A percentile compares a stretch with the other conserved stretches of the same genome.
Evolutionary conservation across 208 protist species (phyloP).

Genomic region (Acanthamoeba triangularis): DNA sequence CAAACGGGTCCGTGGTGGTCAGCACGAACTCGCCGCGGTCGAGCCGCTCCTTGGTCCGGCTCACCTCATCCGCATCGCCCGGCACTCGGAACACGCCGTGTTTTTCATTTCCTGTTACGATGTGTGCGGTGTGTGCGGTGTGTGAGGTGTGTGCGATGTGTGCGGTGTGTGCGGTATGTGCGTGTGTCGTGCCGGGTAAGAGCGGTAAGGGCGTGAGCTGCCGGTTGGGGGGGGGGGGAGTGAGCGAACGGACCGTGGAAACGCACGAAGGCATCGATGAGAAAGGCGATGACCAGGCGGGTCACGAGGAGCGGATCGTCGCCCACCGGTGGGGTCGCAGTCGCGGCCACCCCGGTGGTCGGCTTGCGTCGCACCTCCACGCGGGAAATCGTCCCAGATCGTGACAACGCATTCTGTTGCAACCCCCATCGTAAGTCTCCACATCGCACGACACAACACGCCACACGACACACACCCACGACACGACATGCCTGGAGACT

Average conservation of each 20-base stretch:
- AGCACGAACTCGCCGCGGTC: neutral
- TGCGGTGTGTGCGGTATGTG: too few relatives aligned
- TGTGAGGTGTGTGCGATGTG: too few relatives aligned
- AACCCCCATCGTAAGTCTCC: too few relatives aligned
- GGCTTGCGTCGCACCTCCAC: too few relatives aligned
- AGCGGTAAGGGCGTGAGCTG: neutral
- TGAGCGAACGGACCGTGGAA: neutral
- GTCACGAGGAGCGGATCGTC: neutral
- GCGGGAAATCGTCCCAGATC: too few relatives aligned
- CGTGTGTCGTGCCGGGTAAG: neutral
- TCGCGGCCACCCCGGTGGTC: too few relatives aligned
- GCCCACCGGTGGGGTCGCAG: too few relatives aligned
- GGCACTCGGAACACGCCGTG: neutral
- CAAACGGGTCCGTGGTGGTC: neutral
- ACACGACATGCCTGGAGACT: too few relatives aligned
- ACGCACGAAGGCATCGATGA: neutral
- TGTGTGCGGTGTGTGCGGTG: too few relatives aligned
- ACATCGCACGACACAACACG: too few relatives aligned
- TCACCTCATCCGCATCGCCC: neutral
- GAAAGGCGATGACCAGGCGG: neutral
- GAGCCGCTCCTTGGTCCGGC: neutral
- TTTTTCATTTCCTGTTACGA: neutral
- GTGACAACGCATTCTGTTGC: too few relatives aligned
- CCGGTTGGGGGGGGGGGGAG: neutral
- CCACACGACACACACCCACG: too few relatives aligned